Percentiles rank a stretch among this genome's conserved stretches.
phyloP scores from a whole-genome alignment of 176 grass and related monocot species.

The Ensete glaucum region DNA sequence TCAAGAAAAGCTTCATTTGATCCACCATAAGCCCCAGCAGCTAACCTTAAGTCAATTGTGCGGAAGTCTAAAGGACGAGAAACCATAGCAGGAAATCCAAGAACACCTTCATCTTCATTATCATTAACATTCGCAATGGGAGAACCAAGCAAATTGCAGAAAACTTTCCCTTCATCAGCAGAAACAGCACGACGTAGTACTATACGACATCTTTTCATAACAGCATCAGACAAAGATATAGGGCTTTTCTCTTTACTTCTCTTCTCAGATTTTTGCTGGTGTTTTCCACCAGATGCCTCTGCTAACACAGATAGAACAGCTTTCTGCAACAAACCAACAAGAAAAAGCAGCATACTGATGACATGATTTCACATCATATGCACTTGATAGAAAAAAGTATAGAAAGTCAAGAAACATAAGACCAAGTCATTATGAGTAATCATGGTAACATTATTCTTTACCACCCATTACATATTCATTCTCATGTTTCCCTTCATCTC shows the following conservation, averaged over 20 bases:
- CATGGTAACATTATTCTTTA: too few relatives aligned
- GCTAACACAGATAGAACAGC: constrained; percentile 69
- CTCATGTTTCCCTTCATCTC: not conserved
- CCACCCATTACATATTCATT: not conserved
- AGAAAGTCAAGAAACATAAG: too few relatives aligned
- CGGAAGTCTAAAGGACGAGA: constrained; percentile 90
- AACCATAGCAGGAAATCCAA: constrained; percentile 96
- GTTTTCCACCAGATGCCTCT: constrained; percentile 46
- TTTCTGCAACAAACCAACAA: constrained; percentile 54
- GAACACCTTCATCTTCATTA: constrained; percentile 88
- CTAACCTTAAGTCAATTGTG: constrained; percentile 91
- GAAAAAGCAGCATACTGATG: not conserved
- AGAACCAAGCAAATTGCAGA: constrained; percentile 93
- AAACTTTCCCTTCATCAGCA: constrained; percentile 73
- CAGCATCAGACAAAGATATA: constrained; percentile 68
- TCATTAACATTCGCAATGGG: constrained; percentile 72
- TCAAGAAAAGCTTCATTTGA: constrained; percentile 86
- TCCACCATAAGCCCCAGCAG: constrained; percentile 69
- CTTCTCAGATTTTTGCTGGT: constrained; percentile 36
- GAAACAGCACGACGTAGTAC: constrained; percentile 54
- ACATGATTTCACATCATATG: not conserved
- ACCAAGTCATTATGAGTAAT: too few relatives aligned
- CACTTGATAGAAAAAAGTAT: too few relatives aligned
- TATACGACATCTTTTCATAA: constrained; percentile 83
- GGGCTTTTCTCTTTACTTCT: constrained; percentile 27